Evolutionary conservation across 257 asterid genomes (phyloP), one percentile per base, ranked within the genome.

Genomic region (Schizonepeta tenuifolia): DNA sequence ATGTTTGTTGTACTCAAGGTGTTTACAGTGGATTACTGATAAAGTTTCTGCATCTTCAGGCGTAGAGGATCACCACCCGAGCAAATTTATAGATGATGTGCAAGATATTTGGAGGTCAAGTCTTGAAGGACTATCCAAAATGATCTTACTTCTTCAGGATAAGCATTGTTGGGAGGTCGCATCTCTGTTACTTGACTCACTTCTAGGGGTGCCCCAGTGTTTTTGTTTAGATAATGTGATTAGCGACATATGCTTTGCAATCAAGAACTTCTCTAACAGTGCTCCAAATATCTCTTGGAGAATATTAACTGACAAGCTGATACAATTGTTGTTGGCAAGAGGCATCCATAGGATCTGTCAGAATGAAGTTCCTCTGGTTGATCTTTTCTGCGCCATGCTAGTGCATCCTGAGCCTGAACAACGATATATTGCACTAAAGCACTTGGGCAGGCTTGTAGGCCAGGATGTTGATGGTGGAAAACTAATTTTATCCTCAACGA

Each of bases 341-440:
- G 90, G 90, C 24, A 78, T 86, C 71, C 87, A 82, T 26, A 83
- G 72, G 74, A 67, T 84, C 71, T 83, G 83, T 66, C 83, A 74
- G 79, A 75, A 81, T 77, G 91, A 86, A 83, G 77, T 35, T 70
- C 83, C 95, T 75, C 55, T 91, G 65, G 73, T 80, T 77, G 96
- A 86, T 82, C 75, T 91, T 56, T 88, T 91, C 85, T 82, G 76
- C 78, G 66, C 84, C 80, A 66, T 91, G 87, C 91, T 94, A 73
- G 87, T 88, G 73, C 97, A 94, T 84, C 89, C 89, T 14, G 99
- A 94, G 82, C 98, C 99, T 57, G 99, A 94, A 69, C 99, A 91
- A 67, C 86, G 97, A 15, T 94, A 88, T 77, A 83, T 94, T 65
- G 97, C 95, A 36, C 73, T 94, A 24, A 94, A 91, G 80, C 95